These are phyloP conservation scores for Magnusiomyces ingens DNA, from an alignment of 1,139 yeast genomes.

Conservation along the genomic window DNA sequence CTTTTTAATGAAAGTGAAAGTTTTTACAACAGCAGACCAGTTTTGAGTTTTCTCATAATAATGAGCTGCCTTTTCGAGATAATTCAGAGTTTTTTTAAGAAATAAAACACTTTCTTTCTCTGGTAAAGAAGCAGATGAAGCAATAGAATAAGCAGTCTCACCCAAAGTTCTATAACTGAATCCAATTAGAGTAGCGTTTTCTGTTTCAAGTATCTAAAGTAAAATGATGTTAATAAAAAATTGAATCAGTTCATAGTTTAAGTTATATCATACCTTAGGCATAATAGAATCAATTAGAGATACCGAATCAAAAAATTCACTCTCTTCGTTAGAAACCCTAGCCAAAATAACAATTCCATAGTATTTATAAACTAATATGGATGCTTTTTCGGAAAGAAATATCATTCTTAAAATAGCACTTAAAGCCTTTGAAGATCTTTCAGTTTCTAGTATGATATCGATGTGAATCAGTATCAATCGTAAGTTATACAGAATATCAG, in stretches of 20 bases:
- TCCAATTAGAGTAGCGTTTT: slow-evolving; percentile 19
- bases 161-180: slow-evolving; percentile 10
- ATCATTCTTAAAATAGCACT: slow-evolving; percentile 21
- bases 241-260: not conserved
- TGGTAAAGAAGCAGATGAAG: not conserved
- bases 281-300: slow-evolving; percentile 23
- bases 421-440: slow-evolving; percentile 22
- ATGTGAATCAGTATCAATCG: slow-evolving; percentile 22
- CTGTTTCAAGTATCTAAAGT: slow-evolving; percentile 22
- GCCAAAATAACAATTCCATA: slow-evolving; percentile 25
- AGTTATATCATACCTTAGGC: slow-evolving; percentile 19
- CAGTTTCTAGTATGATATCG: slow-evolving; percentile 19
- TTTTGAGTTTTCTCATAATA: slow-evolving; percentile 8
- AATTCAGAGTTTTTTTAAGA: not conserved
- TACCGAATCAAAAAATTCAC: slow-evolving; percentile 22
- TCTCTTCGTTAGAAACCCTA: slow-evolving; percentile 19
- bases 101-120: not conserved
- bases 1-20: not conserved
- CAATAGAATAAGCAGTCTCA: not conserved
- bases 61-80: not conserved
- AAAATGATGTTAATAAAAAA: not conserved
- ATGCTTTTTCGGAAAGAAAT: slow-evolving; percentile 21
- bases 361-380: slow-evolving; percentile 20
- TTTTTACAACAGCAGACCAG: slow-evolving; percentile 1
- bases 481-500: slow-evolving; percentile 23